These are phyloP conservation scores for Shiraia bambusicola DNA, from an alignment of 2,329 filamentous ascomycete genomes.

Conservation along the genomic window DNA sequence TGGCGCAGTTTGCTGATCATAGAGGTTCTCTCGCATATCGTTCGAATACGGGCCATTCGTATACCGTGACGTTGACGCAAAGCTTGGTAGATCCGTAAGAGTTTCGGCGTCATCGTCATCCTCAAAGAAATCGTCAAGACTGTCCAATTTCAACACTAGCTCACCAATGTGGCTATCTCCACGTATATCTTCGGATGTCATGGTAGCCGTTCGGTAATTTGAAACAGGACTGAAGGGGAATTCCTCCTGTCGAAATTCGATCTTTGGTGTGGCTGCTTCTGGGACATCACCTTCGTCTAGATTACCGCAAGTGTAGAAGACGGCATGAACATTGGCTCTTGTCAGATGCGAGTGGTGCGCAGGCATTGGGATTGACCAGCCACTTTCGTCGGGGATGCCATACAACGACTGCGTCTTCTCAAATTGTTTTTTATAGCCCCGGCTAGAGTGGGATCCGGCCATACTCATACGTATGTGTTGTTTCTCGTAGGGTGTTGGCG, in stretches of 20 bases:
- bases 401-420: slow-evolving; percentile 92
- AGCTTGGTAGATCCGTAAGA: slow-evolving; percentile 36
- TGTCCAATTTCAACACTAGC: slow-evolving; percentile 64
- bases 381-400: slow-evolving; percentile 91
- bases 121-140: slow-evolving; percentile 58
- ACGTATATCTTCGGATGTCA: slow-evolving; percentile 83
- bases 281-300: slow-evolving; percentile 51
- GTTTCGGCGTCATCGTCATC: slow-evolving; percentile 45
- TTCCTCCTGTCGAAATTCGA: slow-evolving; percentile 91
- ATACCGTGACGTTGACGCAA: slow-evolving; percentile 35
- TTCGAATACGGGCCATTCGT: slow-evolving; percentile 28
- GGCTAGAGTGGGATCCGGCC: slow-evolving; percentile 78
- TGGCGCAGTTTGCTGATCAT: slow-evolving; percentile 89
- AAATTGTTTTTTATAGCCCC: slow-evolving; percentile 87
- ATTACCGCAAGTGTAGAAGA: slow-evolving; percentile 86
- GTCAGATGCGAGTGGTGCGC: slow-evolving; percentile 86
- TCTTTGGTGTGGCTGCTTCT: slow-evolving; percentile 72
- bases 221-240: slow-evolving; percentile 72
- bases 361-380: slow-evolving; percentile 93
- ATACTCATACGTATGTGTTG: slow-evolving; percentile 98
- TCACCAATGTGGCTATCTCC: slow-evolving; percentile 77
- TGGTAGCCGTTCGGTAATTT: slow-evolving; percentile 78
- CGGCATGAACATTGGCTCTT: slow-evolving; percentile 88
- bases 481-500: slow-evolving; percentile 75
- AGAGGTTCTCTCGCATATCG: slow-evolving; percentile 67